Evolutionary conservation across 305 asterid species (phyloP).

Genomic region (Galium porrigens): DNA sequence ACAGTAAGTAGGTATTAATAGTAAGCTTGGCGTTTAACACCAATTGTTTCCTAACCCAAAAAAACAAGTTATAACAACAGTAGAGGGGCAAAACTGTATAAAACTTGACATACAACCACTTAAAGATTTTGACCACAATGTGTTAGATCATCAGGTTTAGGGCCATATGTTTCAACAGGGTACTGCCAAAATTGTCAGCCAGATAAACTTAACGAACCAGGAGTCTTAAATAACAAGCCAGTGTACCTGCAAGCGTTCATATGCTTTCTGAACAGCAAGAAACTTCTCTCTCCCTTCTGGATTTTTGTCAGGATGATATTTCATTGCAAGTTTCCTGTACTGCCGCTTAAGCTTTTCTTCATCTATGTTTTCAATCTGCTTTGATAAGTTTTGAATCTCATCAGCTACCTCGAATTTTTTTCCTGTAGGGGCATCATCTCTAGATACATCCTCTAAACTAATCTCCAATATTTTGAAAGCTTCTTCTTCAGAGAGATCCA

Average conservation of each 20-base stretch:
- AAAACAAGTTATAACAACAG: not conserved
- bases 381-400: constrained; percentile 48
- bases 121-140: not conserved
- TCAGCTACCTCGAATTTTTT: constrained; percentile 28
- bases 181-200: not conserved
- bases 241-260: constrained; percentile 88
- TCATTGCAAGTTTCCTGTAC: constrained; percentile 93
- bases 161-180: too few relatives aligned
- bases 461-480: constrained; percentile 91
- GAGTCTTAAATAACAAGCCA: not conserved
- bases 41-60: not conserved
- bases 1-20: not conserved
- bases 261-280: constrained; percentile 95
- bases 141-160: too few relatives aligned
- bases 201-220: too few relatives aligned
- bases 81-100: not conserved
- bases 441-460: constrained; percentile 72
- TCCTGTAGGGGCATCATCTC: constrained; percentile 60
- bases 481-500: constrained; percentile 98
- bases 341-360: constrained; percentile 98
- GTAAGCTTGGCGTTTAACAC: not conserved
- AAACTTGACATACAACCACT: not conserved
- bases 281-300: constrained; percentile 96
- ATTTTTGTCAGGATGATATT: constrained; percentile 95
- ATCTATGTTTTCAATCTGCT: constrained; percentile 76